Conservation (phyloP, 2,329 filamentous ascomycete species). For the Neophaeococcomyces aloes region DNA sequence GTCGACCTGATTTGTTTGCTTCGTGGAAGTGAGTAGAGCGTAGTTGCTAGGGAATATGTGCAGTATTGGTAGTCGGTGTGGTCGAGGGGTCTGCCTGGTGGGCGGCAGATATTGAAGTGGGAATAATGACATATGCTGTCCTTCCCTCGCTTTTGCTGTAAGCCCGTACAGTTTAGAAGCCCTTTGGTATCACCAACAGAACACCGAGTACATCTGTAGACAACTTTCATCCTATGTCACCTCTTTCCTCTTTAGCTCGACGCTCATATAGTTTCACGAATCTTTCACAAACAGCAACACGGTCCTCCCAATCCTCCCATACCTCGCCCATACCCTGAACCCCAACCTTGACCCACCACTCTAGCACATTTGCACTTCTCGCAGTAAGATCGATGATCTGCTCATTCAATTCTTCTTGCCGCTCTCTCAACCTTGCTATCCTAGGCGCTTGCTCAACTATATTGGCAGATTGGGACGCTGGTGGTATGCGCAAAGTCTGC, state of each 20-base stretch:
- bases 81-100: no score
- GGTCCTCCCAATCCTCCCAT: constrained; percentile 61
- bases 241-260: constrained; percentile 30
- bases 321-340: constrained; percentile 57
- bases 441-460: constrained; percentile 35
- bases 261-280: constrained; percentile 52
- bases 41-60: no score
- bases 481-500: constrained; percentile 37
- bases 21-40: no score
- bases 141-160: no score
- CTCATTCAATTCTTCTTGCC: constrained; percentile 31
- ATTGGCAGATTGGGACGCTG: constrained; percentile 31
- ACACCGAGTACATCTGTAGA: no score
- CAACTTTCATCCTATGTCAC: constrained; percentile 33
- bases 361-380: constrained; percentile 41
- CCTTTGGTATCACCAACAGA: no score
- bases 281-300: constrained; percentile 56
- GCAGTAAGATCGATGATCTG: constrained; percentile 33
- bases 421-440: constrained; percentile 27
- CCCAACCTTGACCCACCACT: constrained; percentile 63
- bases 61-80: no score
- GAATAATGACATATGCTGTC: no score
- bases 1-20: no score
- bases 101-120: no score
- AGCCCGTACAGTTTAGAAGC: no score